Evolutionary conservation across 164 flowering plant species (phyloP), one percentile per base, ranked within the genome.

Genomic region (Liquidambar formosana): DNA sequence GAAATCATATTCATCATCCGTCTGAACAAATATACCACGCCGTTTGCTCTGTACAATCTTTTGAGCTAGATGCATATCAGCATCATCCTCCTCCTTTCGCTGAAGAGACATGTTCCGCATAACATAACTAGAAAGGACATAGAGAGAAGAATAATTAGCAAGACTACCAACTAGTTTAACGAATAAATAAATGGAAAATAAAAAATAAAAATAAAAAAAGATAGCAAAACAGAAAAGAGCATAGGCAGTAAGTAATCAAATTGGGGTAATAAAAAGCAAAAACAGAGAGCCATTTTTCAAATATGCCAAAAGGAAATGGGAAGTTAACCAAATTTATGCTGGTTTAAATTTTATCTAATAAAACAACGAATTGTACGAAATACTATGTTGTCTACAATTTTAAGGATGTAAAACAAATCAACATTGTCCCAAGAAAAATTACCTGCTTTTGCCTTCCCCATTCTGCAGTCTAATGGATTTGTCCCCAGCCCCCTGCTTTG

Each of bases 1-100:
- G 78, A 69, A 89, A 70, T 91, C 97, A 82, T 93, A 95, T 57
- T 95, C 99, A 81, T 95, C 97, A 80, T 95, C 98, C 26, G 88
- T 95, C 67, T 66, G 94, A 57, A 80, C 81, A 38, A 83, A 79
- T 19, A 79, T 43, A 53, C 75, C 85, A 74, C 63, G 93, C 45
- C 74, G 73, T 46, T 84, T 88, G 77, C 89, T 93, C 59, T 74
- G 89, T 77, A 78, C 71, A 73, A 95, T 95, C 48, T 60, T 86
- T 73, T 75, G 80, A 56, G 94, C 99, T 64, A 95, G 77, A 78
- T 87, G 79, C 80, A 73, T 66, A 74, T 95, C 99, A 64, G 80
- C 85, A 78, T 88, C 94, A 68, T 91, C 96, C 46, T 83, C 79
- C 62, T 73, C 78, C 86, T 77, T 86, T 73, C 76, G 79, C 38